phyloP scores from a whole-genome alignment of 2,329 filamentous ascomycete genomes.

The Endocalyx cinctus region DNA sequence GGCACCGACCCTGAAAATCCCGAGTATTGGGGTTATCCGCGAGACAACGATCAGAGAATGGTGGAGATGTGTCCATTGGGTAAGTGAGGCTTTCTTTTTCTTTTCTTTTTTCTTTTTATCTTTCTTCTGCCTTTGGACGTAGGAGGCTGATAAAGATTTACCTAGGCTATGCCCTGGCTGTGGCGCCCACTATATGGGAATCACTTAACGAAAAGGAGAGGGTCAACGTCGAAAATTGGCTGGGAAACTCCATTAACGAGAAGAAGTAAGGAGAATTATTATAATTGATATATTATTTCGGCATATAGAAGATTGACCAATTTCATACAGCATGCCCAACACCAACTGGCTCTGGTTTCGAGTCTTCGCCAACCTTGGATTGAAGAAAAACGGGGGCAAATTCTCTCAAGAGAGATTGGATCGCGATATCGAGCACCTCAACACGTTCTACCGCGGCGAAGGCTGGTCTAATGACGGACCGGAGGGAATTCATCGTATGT shows the following conservation, averaged over 20 bases:
- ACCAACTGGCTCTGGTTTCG: slow-evolving; percentile 76
- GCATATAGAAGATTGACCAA: slow-evolving; percentile 8
- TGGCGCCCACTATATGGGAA: slow-evolving; percentile 63
- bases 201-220: slow-evolving; percentile 58
- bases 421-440: slow-evolving; percentile 70
- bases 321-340: slow-evolving; percentile 63
- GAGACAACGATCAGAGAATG: slow-evolving; percentile 77
- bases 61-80: slow-evolving; percentile 78
- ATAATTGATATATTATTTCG: not conserved
- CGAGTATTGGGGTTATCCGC: slow-evolving; percentile 74
- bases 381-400: slow-evolving; percentile 68
- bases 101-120: too few relatives aligned
- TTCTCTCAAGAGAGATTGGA: slow-evolving; percentile 67
- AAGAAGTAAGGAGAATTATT: slow-evolving; percentile 54
- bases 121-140: too few relatives aligned
- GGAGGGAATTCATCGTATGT: slow-evolving; percentile 63
- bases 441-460: slow-evolving; percentile 76
- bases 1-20: slow-evolving; percentile 65
- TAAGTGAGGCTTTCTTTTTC: slow-evolving; percentile 17
- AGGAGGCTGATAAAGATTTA: not conserved
- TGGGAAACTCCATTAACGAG: slow-evolving; percentile 71
- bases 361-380: slow-evolving; percentile 74
- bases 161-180: slow-evolving; percentile 63
- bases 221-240: slow-evolving; percentile 64
- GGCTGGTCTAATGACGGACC: slow-evolving; percentile 83